A percentile compares a stretch with the other conserved stretches of the same genome.
These are phyloP conservation scores for Diplodia corticola DNA, from an alignment of 2,329 filamentous ascomycete species.

Conservation along the genomic window DNA sequence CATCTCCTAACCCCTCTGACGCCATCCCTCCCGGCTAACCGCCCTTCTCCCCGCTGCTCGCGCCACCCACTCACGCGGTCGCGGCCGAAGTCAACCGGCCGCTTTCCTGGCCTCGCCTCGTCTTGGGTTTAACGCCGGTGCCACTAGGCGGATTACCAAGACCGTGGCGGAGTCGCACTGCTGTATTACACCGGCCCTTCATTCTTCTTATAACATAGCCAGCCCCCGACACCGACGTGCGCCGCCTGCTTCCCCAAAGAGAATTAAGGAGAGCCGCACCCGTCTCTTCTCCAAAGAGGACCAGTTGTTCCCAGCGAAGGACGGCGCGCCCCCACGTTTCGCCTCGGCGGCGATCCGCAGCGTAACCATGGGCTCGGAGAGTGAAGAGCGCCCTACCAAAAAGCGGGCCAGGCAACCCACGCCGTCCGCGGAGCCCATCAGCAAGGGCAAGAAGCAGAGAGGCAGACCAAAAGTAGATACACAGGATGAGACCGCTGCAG, in stretches of 20 bases:
- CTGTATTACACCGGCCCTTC: neutral
- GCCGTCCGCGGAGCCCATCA: conserved; percentile 28
- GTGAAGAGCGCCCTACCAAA: conserved; percentile 32
- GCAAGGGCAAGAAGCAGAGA: conserved; percentile 56
- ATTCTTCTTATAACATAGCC: conserved; percentile 12
- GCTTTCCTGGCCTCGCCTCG: neutral
- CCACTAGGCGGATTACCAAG: conserved; percentile 18
- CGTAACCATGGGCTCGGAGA: conserved; percentile 14
- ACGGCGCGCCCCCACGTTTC: neutral
- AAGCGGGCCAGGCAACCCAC: conserved; percentile 35
- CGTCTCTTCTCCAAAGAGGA: neutral
- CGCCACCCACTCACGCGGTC: neutral
- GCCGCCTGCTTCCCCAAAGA: conserved; percentile 9
- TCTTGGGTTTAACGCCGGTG: neutral
- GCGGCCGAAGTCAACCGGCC: neutral
- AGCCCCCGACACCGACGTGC: conserved; percentile 7
- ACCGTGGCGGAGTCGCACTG: neutral
- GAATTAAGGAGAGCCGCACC: neutral
- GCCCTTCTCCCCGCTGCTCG: neutral
- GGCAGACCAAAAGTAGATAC: conserved; percentile 74
- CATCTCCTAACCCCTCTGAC: neutral
- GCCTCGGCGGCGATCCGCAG: neutral
- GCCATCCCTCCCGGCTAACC: conserved; percentile 1
- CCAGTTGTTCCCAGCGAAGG: neutral
- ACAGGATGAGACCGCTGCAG: conserved; percentile 74